phyloP scores from a whole-genome alignment of 2,329 filamentous ascomycete species.

The Juglanconis sp. region DNA sequence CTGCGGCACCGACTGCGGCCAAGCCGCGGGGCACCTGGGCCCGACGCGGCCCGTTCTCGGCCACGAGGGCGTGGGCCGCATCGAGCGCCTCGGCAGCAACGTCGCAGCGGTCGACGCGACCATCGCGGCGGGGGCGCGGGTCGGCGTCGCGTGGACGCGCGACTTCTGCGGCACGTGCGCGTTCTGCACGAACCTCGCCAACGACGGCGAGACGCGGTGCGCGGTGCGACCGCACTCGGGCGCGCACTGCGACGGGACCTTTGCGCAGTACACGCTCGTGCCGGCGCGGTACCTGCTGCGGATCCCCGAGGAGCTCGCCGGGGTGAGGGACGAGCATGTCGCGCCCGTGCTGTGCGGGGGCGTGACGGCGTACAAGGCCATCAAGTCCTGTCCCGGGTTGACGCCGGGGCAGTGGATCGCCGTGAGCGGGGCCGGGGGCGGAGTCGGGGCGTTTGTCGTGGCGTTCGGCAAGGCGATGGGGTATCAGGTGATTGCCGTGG shows the following conservation, averaged over 20 bases:
- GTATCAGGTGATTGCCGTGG: conserved; percentile 36
- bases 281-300: conserved; percentile 32
- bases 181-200: conserved; percentile 24
- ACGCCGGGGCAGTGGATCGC: conserved; percentile 34
- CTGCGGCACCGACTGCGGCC: conserved; percentile 37
- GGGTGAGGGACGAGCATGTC: conserved; percentile 32
- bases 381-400: conserved; percentile 29
- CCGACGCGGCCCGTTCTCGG: conserved; percentile 34
- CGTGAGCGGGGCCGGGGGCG: conserved; percentile 37
- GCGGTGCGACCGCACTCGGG: conserved; percentile 31
- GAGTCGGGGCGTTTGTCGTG: conserved; percentile 37
- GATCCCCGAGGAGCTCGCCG: conserved; percentile 27
- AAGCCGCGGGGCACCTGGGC: conserved; percentile 36
- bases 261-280: conserved; percentile 36
- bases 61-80: conserved; percentile 42
- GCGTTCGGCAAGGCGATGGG: conserved; percentile 41
- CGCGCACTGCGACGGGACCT: conserved; percentile 33
- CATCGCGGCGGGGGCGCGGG: conserved; percentile 30
- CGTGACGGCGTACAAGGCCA: conserved; percentile 40
- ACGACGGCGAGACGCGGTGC: conserved; percentile 36
- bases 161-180: conserved; percentile 34
- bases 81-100: conserved; percentile 34
- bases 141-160: conserved; percentile 38
- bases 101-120: conserved; percentile 24
- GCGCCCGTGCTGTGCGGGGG: conserved; percentile 42